A percentile compares a stretch with the other conserved stretches of the same genome.
These are phyloP conservation scores for Calycina marina DNA, from an alignment of 2,329 filamentous ascomycete species.

Conservation along the genomic window DNA sequence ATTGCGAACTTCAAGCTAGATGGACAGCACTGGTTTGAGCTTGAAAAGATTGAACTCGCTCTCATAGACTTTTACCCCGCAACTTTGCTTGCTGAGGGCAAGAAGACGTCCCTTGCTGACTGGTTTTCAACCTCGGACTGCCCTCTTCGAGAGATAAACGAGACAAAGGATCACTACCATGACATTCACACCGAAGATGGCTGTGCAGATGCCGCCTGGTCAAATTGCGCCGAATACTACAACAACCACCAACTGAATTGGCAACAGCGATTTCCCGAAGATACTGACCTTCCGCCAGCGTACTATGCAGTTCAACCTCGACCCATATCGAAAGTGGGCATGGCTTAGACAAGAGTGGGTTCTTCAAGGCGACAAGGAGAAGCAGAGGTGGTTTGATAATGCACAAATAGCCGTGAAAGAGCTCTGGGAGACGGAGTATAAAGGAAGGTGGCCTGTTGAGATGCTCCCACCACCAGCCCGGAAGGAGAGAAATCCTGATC, in stretches of 20 bases:
- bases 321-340: not conserved
- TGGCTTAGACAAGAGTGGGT: not conserved
- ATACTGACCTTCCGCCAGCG: not conserved
- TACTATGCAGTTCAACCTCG: not conserved
- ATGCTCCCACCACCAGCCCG: not conserved
- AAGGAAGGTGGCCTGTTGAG: not conserved
- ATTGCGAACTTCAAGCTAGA: too few species aligned
- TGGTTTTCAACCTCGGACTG: too few species aligned
- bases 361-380: not conserved
- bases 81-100: too few species aligned
- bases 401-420: not conserved
- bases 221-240: not conserved
- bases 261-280: not conserved
- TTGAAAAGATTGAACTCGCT: too few species aligned
- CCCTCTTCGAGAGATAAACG: too few species aligned
- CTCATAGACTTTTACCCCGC: too few species aligned
- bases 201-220: not conserved
- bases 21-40: too few species aligned
- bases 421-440: not conserved
- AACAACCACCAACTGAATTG: not conserved
- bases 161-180: too few species aligned
- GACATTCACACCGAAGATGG: too few species aligned
- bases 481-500: not conserved
- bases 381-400: not conserved
- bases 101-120: too few species aligned